Evolutionary conservation across 1,139 yeast genomes (phyloP), one percentile per base, ranked within the genome.

Genomic region (Candida tropicalis): DNA sequence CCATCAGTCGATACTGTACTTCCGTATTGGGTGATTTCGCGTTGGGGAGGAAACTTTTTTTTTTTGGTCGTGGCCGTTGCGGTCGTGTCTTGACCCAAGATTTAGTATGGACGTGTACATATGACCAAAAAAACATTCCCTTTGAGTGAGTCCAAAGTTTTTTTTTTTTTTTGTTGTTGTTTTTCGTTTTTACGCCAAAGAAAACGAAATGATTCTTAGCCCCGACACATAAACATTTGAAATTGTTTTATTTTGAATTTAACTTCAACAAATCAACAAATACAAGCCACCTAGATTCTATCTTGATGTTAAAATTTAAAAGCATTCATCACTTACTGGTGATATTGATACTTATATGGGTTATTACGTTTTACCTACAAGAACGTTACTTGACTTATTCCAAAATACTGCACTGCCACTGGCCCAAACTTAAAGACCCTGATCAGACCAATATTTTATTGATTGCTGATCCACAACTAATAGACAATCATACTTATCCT

Each of bases 401-500:
- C 11, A 44, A 59, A 3, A 70, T 72, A 3, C 43, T 47, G 11
- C 45, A 49, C n/a, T 73, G 78, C 47, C 45, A 48, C n/a, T 72
- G 78, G 73, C 66, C 66, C 2, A 33, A 40, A 10, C 24, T 48
- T 9, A 39, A 24, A 15, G 23, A 25, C 12, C 24, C 16, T 4
- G 24, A 36, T 24, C 40, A 43, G 28, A 38, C 44, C 3, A 63
- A 62, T 38, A 62, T 73, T 20, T 52, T 73, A 40, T 52, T 73
- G 12, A 65, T 73, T 24, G 77, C 79, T 3, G 79, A 73, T 45
- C 78, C 79, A 2, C 79, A 73, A 47, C 62, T 73, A 38, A 73
- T 73, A 33, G 79, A 73, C 51, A 62, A 61, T 45, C 78, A 73
- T 50, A 73, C 78, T 4, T 73, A 79, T 54, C 82, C 82, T 0